Conservation (phyloP, 495 filamentous ascomycete genomes). For the Neurospora sp. region DNA sequence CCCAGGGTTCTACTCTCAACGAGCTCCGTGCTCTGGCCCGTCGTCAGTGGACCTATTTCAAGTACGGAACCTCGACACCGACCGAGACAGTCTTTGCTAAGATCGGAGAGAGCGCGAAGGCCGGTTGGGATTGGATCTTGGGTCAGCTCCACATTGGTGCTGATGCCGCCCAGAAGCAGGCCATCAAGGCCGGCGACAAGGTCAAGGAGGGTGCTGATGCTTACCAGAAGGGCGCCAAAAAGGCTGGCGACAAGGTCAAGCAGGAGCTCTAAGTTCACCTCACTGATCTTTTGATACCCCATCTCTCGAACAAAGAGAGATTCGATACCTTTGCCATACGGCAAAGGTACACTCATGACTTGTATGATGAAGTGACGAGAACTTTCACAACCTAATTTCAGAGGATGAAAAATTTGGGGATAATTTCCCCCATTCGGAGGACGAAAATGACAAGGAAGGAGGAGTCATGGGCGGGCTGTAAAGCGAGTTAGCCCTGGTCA, state of each 20-base stretch:
- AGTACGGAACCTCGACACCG: constrained; percentile 62
- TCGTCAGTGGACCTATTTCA: constrained; percentile 65
- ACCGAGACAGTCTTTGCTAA: constrained; percentile 55
- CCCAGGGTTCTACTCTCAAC: constrained; percentile 58
- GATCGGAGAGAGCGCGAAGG: constrained; percentile 42
- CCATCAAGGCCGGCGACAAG: constrained; percentile 24
- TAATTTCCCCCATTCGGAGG: not conserved
- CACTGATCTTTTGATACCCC: not conserved
- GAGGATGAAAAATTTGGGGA: not conserved
- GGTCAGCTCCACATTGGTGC: constrained; percentile 51
- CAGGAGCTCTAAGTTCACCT: constrained; percentile 12
- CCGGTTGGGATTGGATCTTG: constrained; percentile 48
- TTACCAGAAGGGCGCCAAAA: not conserved
- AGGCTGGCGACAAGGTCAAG: constrained; percentile 5
- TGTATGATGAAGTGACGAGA: not conserved
- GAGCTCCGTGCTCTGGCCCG: constrained; percentile 59
- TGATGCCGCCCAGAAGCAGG: constrained; percentile 51
- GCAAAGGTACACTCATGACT: not conserved
- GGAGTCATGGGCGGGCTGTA: not conserved
- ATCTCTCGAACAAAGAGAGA: not conserved
- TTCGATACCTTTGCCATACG: not conserved
- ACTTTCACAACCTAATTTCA: not conserved
- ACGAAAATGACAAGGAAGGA: not conserved
- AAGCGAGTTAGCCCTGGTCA: not conserved
- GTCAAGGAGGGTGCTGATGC: constrained; percentile 16